phyloP scores from a whole-genome alignment of 2,329 filamentous ascomycete genomes.

The Stagonosporopsis rhizophila region DNA sequence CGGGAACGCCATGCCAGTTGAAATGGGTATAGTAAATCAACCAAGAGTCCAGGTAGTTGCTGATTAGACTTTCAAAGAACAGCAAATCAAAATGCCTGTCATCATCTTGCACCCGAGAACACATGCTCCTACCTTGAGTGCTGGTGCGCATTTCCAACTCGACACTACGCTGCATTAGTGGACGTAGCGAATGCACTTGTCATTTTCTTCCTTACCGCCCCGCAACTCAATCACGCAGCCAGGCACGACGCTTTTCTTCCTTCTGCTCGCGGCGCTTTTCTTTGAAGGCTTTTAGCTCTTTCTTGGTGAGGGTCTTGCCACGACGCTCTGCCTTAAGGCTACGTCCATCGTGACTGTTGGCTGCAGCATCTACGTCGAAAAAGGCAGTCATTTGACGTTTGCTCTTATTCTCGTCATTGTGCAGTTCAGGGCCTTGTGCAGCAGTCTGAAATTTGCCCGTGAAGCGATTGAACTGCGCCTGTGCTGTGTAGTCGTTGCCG shows the following conservation, averaged over 20 bases:
- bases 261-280: conserved; percentile 89
- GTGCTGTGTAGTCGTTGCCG: conserved; percentile 65
- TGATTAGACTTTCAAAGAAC: conserved; percentile 2
- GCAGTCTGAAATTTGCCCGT: conserved; percentile 81
- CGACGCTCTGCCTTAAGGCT: conserved; percentile 91
- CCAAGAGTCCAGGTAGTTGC: conserved; percentile 11
- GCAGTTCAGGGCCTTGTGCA: conserved; percentile 73
- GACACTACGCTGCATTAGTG: conserved; percentile 39
- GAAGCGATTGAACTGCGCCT: conserved; percentile 87
- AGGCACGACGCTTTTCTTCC: conserved; percentile 91
- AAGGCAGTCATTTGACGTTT: conserved; percentile 89
- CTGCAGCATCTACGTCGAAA: conserved; percentile 94
- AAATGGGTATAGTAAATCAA: conserved; percentile 11
- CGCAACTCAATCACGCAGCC: conserved; percentile 76
- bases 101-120: neutral
- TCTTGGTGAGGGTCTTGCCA: conserved; percentile 81
- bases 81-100: neutral
- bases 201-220: conserved; percentile 41
- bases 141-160: conserved; percentile 5
- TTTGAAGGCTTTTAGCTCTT: conserved; percentile 89
- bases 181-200: conserved; percentile 27
- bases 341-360: conserved; percentile 86
- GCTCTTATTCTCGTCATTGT: conserved; percentile 88
- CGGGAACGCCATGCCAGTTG: neutral
- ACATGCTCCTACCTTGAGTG: conserved; percentile 28